Evolutionary conservation across 2,329 filamentous ascomycete species (phyloP).

Genomic region (Aureobasidium sp.): DNA sequence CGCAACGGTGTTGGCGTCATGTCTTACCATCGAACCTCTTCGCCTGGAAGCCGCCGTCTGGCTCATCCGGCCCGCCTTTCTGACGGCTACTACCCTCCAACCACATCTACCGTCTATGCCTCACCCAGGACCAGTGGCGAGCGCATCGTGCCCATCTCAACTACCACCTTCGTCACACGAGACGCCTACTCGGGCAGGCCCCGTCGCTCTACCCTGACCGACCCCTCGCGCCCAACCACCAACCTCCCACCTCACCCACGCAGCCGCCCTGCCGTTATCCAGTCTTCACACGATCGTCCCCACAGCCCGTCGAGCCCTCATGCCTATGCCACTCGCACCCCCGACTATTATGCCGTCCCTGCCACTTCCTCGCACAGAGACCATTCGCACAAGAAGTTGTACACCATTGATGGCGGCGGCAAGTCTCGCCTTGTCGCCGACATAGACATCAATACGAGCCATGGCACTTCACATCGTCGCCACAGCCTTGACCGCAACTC

Average conservation of each 20-base stretch:
- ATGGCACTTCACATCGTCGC: constrained; percentile 19
- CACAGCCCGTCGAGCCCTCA: constrained; percentile 36
- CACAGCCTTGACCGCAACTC: constrained; percentile 27
- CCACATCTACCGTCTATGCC: constrained; percentile 21
- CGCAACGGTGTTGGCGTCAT: constrained; percentile 8
- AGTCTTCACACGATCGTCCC: constrained; percentile 29
- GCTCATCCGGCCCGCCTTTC: constrained; percentile 28
- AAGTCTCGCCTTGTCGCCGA: constrained; percentile 32
- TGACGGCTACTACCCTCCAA: constrained; percentile 25
- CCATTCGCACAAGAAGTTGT: constrained; percentile 45
- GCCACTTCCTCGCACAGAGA: constrained; percentile 26
- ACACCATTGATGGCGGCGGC: constrained; percentile 40
- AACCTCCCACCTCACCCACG: constrained; percentile 31
- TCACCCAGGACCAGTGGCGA: constrained; percentile 30
- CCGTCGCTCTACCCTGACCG: constrained; percentile 38
- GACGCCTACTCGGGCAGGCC: constrained; percentile 41
- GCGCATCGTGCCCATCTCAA: constrained; percentile 33
- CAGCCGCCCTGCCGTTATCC: constrained; percentile 29
- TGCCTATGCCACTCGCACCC: constrained; percentile 24
- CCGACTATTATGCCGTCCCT: constrained; percentile 35
- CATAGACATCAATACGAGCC: constrained; percentile 31
- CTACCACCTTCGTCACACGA: constrained; percentile 30
- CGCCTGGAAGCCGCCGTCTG: constrained; percentile 31
- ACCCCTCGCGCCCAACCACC: constrained; percentile 32
- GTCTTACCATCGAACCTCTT: constrained; percentile 29